phyloP scores from a whole-genome alignment of 176 grass and related monocot genomes.

The Oryza australiensis region DNA sequence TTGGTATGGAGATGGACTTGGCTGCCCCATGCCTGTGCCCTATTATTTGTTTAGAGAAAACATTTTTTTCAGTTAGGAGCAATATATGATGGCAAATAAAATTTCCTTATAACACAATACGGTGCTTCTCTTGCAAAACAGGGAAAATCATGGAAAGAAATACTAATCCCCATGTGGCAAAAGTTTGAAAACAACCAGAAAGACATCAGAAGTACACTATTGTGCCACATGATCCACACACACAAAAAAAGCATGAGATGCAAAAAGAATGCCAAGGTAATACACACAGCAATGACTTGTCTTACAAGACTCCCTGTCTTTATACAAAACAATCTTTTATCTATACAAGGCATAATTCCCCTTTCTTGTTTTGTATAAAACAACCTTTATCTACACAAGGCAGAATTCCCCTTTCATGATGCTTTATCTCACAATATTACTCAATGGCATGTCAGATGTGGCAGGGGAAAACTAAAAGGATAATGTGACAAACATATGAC shows the following conservation, averaged over 20 bases:
- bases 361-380: background rate
- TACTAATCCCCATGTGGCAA: background rate
- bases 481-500: background rate
- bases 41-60: constrained; percentile 33
- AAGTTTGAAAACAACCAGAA: constrained; percentile 9
- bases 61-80: constrained; percentile 19
- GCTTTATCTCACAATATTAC: background rate
- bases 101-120: background rate
- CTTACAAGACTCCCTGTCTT: background rate
- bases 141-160: background rate
- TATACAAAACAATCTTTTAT: background rate
- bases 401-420: background rate
- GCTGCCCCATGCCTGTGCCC: constrained; percentile 40
- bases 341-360: background rate
- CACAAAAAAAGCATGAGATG: background rate
- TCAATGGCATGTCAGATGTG: background rate
- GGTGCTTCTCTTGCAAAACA: constrained; percentile 4
- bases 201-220: constrained; percentile 4
- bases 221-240: background rate
- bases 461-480: background rate
- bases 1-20: constrained; percentile 50
- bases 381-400: background rate
- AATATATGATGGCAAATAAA: constrained; percentile 20
- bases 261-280: background rate
- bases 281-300: background rate